These are phyloP conservation scores for Testicularia cyperi DNA, from an alignment of 1,284 basidiomycete species.

Conservation along the genomic window DNA sequence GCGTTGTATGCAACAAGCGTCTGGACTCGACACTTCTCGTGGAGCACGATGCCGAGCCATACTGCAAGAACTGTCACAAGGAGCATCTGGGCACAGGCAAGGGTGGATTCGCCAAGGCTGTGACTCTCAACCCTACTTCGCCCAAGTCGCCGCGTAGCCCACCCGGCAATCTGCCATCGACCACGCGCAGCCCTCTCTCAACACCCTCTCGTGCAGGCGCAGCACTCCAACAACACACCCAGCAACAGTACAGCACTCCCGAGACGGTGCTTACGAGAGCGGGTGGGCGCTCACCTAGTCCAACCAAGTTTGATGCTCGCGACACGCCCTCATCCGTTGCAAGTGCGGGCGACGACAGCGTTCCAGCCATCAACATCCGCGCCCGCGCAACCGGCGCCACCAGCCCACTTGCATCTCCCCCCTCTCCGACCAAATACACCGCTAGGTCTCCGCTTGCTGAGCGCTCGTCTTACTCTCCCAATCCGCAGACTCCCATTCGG, in stretches of 20 bases:
- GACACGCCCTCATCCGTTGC: conserved; percentile 8
- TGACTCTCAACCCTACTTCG: conserved; percentile 46
- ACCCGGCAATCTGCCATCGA: conserved; percentile 2
- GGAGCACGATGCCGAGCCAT: conserved; percentile 58
- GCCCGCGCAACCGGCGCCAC: conserved; percentile 6
- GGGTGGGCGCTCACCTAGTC: conserved; percentile 18
- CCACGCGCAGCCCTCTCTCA: conserved; percentile 9
- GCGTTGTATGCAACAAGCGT: conserved; percentile 54
- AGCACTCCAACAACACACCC: conserved; percentile 1
- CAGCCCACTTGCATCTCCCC: conserved; percentile 6
- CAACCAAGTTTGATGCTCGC: conserved; percentile 25
- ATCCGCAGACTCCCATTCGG: conserved; percentile 9
- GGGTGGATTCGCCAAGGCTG: conserved; percentile 55
- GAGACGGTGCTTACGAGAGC: conserved; percentile 20
- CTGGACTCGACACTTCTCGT: conserved; percentile 56
- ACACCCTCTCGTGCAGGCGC: conserved; percentile 12
- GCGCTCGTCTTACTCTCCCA: not conserved
- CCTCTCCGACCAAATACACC: conserved; percentile 11
- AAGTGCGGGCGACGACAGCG: conserved; percentile 12
- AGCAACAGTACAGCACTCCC: conserved; percentile 15
- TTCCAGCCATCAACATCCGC: conserved; percentile 25
- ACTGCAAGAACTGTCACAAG: conserved; percentile 58
- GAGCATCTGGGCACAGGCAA: conserved; percentile 57
- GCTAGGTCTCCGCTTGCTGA: not conserved
- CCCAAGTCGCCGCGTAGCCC: conserved; percentile 34